These are phyloP conservation scores for Diplocarpon mali DNA, from an alignment of 2,329 filamentous ascomycete genomes.

Conservation along the genomic window DNA sequence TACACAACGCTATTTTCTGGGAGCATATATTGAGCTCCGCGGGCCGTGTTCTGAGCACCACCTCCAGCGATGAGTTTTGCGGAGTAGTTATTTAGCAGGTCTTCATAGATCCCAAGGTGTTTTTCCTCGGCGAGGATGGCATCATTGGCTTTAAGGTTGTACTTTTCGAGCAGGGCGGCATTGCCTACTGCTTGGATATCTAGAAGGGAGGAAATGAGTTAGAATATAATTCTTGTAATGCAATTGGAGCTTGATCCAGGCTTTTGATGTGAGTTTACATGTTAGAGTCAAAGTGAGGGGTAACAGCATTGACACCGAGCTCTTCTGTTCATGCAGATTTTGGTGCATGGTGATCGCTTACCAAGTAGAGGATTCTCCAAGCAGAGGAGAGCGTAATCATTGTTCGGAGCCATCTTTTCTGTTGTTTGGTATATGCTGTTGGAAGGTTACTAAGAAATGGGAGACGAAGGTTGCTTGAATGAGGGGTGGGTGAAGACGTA, in stretches of 20 bases:
- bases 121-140: slow-evolving; percentile 92
- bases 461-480: neutral
- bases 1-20: slow-evolving; percentile 82
- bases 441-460: neutral
- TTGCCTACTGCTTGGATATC: slow-evolving; percentile 87
- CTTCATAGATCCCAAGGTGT: slow-evolving; percentile 84
- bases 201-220: slow-evolving; percentile 27
- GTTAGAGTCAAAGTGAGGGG: neutral
- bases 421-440: slow-evolving; percentile 18
- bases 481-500: neutral
- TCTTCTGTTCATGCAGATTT: neutral
- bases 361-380: slow-evolving; percentile 96
- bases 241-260: neutral
- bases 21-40: slow-evolving; percentile 93
- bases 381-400: slow-evolving; percentile 82
- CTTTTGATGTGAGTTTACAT: neutral
- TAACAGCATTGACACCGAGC: neutral
- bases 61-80: slow-evolving; percentile 93
- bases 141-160: slow-evolving; percentile 89
- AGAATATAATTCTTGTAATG: neutral
- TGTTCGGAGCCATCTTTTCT: slow-evolving; percentile 53
- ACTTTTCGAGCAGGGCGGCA: slow-evolving; percentile 80
- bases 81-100: slow-evolving; percentile 82
- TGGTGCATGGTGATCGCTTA: slow-evolving; percentile 32
- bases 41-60: slow-evolving; percentile 93